Conservation (phyloP, 208 protist genomes). For the Phytomonas sp. region DNA sequence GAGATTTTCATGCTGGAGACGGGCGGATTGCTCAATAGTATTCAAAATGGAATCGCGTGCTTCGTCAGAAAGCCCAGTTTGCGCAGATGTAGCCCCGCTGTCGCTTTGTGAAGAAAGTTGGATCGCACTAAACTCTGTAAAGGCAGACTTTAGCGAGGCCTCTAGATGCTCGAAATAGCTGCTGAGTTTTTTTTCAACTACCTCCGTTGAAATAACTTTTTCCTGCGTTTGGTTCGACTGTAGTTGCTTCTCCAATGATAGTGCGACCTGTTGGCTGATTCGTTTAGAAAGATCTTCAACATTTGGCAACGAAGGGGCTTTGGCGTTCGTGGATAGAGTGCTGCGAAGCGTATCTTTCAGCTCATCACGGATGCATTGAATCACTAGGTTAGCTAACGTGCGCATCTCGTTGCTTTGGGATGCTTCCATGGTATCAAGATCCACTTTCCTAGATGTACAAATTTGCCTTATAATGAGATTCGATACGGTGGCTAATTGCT, state of each 20-base stretch:
- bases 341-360: constrained; percentile 19
- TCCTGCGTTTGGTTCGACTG: neutral
- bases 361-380: constrained; percentile 39
- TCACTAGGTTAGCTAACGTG: constrained; percentile 34
- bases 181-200: constrained; percentile 11
- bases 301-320: neutral
- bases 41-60: neutral
- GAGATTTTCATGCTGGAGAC: neutral
- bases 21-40: neutral
- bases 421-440: constrained; percentile 28
- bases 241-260: neutral
- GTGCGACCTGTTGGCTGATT: constrained; percentile 9
- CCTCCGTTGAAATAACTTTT: neutral
- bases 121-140: neutral
- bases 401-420: constrained; percentile 23
- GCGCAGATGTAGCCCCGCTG: neutral
- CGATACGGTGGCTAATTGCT: constrained; percentile 54
- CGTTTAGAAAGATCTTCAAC: neutral
- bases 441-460: constrained; percentile 17
- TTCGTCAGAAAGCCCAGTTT: neutral
- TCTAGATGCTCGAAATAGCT: constrained; percentile 14
- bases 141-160: neutral
- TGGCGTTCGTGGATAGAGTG: neutral
- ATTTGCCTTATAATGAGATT: constrained; percentile 50
- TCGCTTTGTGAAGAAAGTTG: neutral